A percentile compares a stretch with the other conserved stretches of the same genome.
phyloP scores from a whole-genome alignment of 2,329 filamentous ascomycete species.

The Fusarium equiseti region DNA sequence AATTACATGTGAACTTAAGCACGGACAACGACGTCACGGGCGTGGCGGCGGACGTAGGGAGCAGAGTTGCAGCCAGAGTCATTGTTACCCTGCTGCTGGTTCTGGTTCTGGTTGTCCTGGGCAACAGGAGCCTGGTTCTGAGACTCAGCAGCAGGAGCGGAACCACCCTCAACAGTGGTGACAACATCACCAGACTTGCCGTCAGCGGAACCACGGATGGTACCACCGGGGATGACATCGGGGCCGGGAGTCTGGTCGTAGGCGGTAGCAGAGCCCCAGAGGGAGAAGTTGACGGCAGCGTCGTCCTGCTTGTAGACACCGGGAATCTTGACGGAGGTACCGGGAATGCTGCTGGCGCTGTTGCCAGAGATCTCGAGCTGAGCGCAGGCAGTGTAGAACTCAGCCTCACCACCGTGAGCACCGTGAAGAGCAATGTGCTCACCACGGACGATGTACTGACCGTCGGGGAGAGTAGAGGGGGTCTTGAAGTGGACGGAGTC shows the following conservation, averaged over 20 bases:
- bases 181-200: conserved; percentile 8
- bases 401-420: conserved; percentile 32
- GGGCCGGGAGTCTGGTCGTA: conserved; percentile 17
- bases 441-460: conserved; percentile 35
- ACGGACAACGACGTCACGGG: not conserved
- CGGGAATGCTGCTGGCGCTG: conserved; percentile 13
- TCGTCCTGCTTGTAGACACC: conserved; percentile 28
- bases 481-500: conserved; percentile 28
- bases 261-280: conserved; percentile 15
- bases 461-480: conserved; percentile 16
- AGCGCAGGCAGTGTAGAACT: conserved; percentile 41
- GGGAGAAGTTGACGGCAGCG: conserved; percentile 19
- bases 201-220: conserved; percentile 19
- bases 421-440: conserved; percentile 41
- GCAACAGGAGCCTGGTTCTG: not conserved
- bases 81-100: not conserved
- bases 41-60: conserved; percentile 17
- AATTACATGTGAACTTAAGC: not conserved
- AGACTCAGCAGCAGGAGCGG: conserved; percentile 3
- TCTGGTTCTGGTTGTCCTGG: not conserved
- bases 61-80: not conserved
- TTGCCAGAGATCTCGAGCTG: conserved; percentile 34
- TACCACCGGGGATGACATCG: conserved; percentile 22
- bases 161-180: conserved; percentile 13
- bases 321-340: conserved; percentile 19